phyloP scores from a whole-genome alignment of 2,329 filamentous ascomycete genomes.

The Pseudogymnoascus sp. region DNA sequence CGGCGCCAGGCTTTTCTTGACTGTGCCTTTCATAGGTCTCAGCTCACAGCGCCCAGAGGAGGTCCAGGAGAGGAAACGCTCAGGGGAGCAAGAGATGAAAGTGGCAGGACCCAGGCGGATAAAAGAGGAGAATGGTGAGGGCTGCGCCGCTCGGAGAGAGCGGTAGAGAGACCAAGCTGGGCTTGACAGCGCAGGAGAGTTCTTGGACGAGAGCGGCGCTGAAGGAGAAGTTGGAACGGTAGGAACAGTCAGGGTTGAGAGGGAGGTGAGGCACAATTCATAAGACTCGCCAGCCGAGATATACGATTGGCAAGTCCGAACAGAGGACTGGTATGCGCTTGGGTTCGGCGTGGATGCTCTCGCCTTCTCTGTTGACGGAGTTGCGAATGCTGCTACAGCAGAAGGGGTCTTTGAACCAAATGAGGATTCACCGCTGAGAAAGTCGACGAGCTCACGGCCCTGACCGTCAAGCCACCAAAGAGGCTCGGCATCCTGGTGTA shows the following conservation, averaged over 20 bases:
- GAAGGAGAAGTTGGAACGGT: not conserved
- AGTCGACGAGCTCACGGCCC: not conserved
- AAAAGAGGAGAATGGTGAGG: conserved; percentile 61
- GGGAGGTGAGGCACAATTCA: conserved; percentile 34
- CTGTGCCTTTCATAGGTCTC: conserved; percentile 93
- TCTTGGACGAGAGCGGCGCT: not conserved
- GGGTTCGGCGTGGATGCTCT: not conserved
- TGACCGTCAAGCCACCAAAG: not conserved
- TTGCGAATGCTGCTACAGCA: not conserved
- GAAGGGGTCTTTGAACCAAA: not conserved
- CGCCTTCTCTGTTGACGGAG: not conserved
- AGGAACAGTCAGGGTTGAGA: conserved; percentile 22
- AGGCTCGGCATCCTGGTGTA: not conserved
- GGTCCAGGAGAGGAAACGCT: conserved; percentile 73
- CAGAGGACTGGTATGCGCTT: conserved; percentile 29
- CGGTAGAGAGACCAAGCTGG: conserved; percentile 28
- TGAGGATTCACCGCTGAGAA: not conserved
- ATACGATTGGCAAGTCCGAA: conserved; percentile 29
- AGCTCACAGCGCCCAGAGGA: conserved; percentile 61
- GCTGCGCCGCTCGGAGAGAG: conserved; percentile 24
- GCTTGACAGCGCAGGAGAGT: conserved; percentile 5
- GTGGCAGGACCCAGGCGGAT: conserved; percentile 63
- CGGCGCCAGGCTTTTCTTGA: conserved; percentile 63
- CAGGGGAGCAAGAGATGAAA: conserved; percentile 76
- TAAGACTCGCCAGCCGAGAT: conserved; percentile 35